Conservation (phyloP, 2,329 filamentous ascomycete genomes). For the Xylariaceae sp. region DNA sequence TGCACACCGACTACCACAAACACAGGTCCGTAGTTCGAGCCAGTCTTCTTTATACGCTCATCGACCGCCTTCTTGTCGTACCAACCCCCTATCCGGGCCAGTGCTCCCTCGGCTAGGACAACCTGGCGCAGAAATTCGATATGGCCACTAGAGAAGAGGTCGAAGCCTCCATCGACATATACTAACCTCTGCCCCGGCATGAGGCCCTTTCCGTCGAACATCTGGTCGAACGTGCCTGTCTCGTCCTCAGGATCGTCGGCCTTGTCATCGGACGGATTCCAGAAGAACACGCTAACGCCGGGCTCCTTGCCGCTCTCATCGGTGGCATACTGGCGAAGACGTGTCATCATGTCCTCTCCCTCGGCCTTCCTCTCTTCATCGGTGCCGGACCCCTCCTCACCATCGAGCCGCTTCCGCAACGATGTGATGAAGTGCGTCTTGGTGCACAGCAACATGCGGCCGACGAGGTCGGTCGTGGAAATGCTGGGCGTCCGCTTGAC, state of each 20-base stretch:
- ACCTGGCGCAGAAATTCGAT: constrained; percentile 89
- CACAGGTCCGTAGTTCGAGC: constrained; percentile 71
- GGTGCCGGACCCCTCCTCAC: constrained; percentile 66
- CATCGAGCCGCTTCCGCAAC: constrained; percentile 61
- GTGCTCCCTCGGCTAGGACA: constrained; percentile 63
- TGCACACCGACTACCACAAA: constrained; percentile 93
- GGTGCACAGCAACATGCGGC: constrained; percentile 95
- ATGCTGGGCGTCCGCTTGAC: constrained; percentile 96
- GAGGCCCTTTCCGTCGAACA: constrained; percentile 68
- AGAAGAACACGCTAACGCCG: constrained; percentile 81
- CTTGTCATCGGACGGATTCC: constrained; percentile 54
- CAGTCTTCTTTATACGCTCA: constrained; percentile 55
- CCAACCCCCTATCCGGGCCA: constrained; percentile 67
- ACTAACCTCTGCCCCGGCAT: constrained; percentile 76
- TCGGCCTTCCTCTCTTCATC: constrained; percentile 57
- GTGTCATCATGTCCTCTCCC: constrained; percentile 65
- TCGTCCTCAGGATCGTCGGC: constrained; percentile 48
- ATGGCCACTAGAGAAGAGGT: constrained; percentile 93
- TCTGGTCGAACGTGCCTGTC: constrained; percentile 57
- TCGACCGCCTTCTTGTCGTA: constrained; percentile 59
- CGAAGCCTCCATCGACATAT: constrained; percentile 95
- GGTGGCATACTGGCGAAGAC: constrained; percentile 80
- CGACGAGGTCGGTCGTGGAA: constrained; percentile 95
- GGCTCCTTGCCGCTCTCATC: constrained; percentile 75
- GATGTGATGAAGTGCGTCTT: constrained; percentile 87